Conservation (phyloP, 768 basidiomycete genomes). For the Mycena floridula region DNA sequence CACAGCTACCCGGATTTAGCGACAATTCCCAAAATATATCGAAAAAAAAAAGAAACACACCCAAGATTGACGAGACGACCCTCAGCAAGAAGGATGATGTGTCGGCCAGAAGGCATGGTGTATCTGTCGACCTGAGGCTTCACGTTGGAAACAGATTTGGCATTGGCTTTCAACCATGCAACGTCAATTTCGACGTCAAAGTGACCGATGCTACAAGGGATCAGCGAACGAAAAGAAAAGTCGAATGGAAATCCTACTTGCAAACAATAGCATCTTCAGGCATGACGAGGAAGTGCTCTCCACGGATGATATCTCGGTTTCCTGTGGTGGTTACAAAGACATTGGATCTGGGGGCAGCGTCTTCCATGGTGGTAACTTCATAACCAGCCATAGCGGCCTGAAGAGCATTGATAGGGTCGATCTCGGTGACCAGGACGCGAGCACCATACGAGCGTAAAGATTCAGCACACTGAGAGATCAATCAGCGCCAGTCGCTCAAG, state of each 20-base stretch:
- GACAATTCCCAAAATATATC: constrained; percentile 5
- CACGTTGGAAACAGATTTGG: constrained; percentile 77
- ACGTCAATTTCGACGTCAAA: constrained; percentile 93
- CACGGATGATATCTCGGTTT: constrained; percentile 95
- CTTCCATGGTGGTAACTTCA: constrained; percentile 98
- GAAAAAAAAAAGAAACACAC: constrained; percentile 31
- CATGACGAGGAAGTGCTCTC: constrained; percentile 89
- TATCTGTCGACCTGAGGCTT: constrained; percentile 99
- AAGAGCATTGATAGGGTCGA: constrained; percentile 99
- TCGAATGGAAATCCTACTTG: constrained; percentile 52
- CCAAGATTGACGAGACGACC: constrained; percentile 99
- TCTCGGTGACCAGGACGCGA: constrained; percentile 94
- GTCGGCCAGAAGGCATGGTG: constrained; percentile 88
- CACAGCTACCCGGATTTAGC: constrained; percentile 51
- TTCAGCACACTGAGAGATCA: constrained; percentile 98
- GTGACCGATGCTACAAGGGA: constrained; percentile 62
- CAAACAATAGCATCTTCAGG: constrained; percentile 97
- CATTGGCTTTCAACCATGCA: constrained; percentile 95
- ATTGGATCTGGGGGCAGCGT: constrained; percentile 83
- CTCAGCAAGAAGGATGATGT: constrained; percentile 96
- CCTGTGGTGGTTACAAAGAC: constrained; percentile 98
- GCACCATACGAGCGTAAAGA: constrained; percentile 96
- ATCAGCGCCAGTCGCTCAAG: constrained; percentile 1
- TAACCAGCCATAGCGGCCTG: constrained; percentile 99
- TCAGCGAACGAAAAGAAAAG: neutral